Percentiles rank a stretch among this genome's conserved stretches.
These are phyloP conservation scores for Cocos nucifera DNA, from an alignment of 176 grass and related monocot species.

Conservation along the genomic window DNA sequence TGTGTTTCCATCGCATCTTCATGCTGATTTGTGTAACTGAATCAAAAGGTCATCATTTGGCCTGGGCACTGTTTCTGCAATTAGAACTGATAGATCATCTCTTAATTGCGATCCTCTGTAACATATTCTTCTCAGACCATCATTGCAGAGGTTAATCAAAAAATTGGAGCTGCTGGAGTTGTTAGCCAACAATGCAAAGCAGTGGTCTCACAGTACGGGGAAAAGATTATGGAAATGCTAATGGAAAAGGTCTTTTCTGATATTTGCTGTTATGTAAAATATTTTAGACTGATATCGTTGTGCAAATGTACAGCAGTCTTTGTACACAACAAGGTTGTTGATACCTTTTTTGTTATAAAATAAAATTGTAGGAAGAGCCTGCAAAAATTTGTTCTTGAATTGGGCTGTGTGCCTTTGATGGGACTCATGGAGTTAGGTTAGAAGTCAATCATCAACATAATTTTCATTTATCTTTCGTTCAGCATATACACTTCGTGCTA, in stretches of 20 bases:
- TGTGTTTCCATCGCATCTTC: no score
- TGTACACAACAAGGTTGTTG: no score
- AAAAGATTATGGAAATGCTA: constrained; percentile 38
- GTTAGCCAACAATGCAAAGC: constrained; percentile 41
- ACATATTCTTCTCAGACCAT: constrained; percentile 23
- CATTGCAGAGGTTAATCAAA: constrained; percentile 37
- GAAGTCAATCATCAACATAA: background rate
- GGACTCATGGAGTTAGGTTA: constrained; percentile 23
- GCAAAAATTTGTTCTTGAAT: constrained; percentile 33
- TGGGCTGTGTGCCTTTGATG: constrained; percentile 31
- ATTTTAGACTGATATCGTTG: background rate
- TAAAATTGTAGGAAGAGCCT: constrained; percentile 23
- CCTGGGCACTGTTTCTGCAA: no score
- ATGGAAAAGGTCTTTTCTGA: constrained; percentile 20
- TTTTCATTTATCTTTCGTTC: background rate
- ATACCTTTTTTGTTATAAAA: no score
- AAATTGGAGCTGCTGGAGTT: constrained; percentile 43
- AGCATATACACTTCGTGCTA: no score
- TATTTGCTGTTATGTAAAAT: background rate
- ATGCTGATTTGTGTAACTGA: no score
- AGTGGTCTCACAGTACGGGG: constrained; percentile 32
- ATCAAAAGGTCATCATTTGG: no score
- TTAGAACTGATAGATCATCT: no score
- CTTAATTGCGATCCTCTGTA: background rate
- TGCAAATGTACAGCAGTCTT: no score